These are phyloP conservation scores for Simplicillium aogashimaense DNA, from an alignment of 2,329 filamentous ascomycete genomes.

Conservation along the genomic window DNA sequence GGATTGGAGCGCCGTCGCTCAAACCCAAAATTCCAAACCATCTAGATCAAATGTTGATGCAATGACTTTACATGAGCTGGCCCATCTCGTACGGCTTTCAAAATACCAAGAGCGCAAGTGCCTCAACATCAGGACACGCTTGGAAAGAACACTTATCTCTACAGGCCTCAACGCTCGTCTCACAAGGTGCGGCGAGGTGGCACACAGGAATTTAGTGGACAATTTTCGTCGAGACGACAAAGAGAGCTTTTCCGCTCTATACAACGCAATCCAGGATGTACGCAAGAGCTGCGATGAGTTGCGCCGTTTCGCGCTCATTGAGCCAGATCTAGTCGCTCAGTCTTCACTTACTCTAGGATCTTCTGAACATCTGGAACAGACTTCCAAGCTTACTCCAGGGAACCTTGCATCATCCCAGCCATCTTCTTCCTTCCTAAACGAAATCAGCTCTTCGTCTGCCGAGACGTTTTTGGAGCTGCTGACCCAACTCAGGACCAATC, in stretches of 20 bases:
- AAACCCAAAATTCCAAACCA: slow-evolving; percentile 31
- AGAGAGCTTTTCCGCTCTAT: slow-evolving; percentile 63
- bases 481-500: slow-evolving; percentile 72
- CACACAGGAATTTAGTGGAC: slow-evolving; percentile 67
- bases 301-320: slow-evolving; percentile 59
- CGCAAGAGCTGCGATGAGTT: slow-evolving; percentile 67
- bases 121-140: slow-evolving; percentile 59
- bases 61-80: slow-evolving; percentile 67
- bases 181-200: slow-evolving; percentile 63
- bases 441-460: slow-evolving; percentile 66
- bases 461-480: slow-evolving; percentile 72
- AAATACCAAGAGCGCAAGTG: slow-evolving; percentile 77
- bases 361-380: slow-evolving; percentile 36
- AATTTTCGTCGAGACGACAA: slow-evolving; percentile 72
- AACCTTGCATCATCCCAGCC: slow-evolving; percentile 16
- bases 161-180: slow-evolving; percentile 67
- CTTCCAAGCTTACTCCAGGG: slow-evolving; percentile 30
- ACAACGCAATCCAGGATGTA: slow-evolving; percentile 71
- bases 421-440: slow-evolving; percentile 50
- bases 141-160: slow-evolving; percentile 66
- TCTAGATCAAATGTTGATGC: slow-evolving; percentile 46
- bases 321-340: slow-evolving; percentile 58
- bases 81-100: slow-evolving; percentile 66
- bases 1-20: too few species aligned
- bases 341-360: slow-evolving; percentile 31